Base-by-base conservation (phyloP, 2,329 filamentous ascomycete species). In the Fusarium papillatum region DNA sequence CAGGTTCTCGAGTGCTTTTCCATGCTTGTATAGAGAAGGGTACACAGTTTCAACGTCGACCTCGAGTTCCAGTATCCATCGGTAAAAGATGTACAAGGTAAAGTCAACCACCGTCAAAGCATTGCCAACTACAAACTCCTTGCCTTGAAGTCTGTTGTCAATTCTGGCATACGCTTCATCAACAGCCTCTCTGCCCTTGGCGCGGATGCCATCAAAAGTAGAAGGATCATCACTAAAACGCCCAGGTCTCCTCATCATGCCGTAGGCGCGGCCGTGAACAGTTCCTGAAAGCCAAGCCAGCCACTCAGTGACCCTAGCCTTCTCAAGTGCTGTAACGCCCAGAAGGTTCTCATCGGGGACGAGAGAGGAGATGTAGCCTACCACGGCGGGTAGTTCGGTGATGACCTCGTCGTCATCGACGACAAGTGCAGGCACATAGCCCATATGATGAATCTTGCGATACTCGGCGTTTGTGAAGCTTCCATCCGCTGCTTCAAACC, bases 341-440 rank as follows among this genome's bases (percentile, higher is more conserved):
- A 81, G 39, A 0, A 85, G 68, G 0, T 71, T 60, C 8, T 69
- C 26, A 0, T 76, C 26, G 0, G 78, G 79, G 0, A 79, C 48
- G 1, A 83, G 70, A 0, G 78, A 78, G 4, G 79, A 78, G 59
- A 84, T 80, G 73, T 82, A 84, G 14, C 67, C 81, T 1, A 84
- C 61, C 6, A 85, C 69, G 5, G 83, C 84, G 0, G 80, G 78
- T 63, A 81, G 73, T 63, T 85, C 84, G 2, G 82, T 84, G 46
- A 85, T 77, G 50, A 80, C 39, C 17, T 80, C 73, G 11, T 71
- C 69, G 22, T 79, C 78, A n/a, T 80, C 78, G 31, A 84, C 73
- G 6, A 65, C 55, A 22, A 85, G 74, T 1, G 76, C 79, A 1
- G 84, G 83, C 0, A 85, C 82, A 16, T 78, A 81, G 22, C 80